phyloP scores from a whole-genome alignment of 768 basidiomycete genomes.

The Termitomyces sp. region DNA sequence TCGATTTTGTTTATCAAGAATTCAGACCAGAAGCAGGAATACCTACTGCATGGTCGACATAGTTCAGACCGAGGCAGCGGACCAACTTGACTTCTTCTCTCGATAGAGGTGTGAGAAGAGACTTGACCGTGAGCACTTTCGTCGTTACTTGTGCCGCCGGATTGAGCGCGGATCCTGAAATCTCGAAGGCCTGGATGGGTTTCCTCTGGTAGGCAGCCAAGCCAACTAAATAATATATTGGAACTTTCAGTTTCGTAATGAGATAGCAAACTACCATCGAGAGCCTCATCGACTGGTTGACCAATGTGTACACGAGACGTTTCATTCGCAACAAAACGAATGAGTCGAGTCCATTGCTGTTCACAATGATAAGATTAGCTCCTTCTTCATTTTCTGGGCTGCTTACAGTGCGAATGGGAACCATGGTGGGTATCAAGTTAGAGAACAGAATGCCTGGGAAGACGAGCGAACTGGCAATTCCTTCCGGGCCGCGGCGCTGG shows the following conservation, averaged over 20 bases:
- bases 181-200: conserved; percentile 64
- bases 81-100: conserved; percentile 63
- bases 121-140: conserved; percentile 62
- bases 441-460: background rate
- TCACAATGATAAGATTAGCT: background rate
- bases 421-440: conserved; percentile 32
- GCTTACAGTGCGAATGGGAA: conserved; percentile 54
- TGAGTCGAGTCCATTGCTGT: conserved; percentile 75
- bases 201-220: conserved; percentile 45
- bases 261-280: conserved; percentile 45
- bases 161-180: conserved; percentile 65
- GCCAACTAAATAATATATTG: conserved; percentile 43
- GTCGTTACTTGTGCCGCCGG: conserved; percentile 57
- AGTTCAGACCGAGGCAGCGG: conserved; percentile 77
- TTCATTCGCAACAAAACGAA: conserved; percentile 77
- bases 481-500: background rate
- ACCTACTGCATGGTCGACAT: conserved; percentile 74
- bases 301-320: conserved; percentile 72
- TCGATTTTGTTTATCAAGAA: background rate
- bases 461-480: background rate
- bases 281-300: conserved; percentile 59
- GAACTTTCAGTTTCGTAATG: background rate
- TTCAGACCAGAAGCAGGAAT: background rate
- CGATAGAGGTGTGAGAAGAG: conserved; percentile 65
- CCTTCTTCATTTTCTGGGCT: background rate